Percentiles rank a stretch among this genome's conserved stretches.
Evolutionary conservation across 108 stramenopile genomes (phyloP).

Genomic region (Ochromonas danica): DNA sequence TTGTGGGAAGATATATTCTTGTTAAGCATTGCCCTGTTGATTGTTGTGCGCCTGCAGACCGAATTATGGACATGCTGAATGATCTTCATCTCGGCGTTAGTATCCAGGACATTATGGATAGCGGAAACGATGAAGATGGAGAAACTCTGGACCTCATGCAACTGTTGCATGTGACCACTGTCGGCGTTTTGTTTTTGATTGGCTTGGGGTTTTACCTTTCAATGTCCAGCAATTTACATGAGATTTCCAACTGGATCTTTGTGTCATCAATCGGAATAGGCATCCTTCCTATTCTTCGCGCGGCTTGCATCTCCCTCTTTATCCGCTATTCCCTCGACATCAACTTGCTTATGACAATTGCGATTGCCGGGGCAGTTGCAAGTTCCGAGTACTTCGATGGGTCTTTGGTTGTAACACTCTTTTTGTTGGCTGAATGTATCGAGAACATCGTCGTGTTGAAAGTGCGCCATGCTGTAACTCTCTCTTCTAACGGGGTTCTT

Average conservation of each 20-base stretch:
- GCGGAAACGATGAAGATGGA: neutral
- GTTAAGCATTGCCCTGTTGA: conserved; percentile 30
- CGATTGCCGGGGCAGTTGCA: neutral
- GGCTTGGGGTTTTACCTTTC: neutral
- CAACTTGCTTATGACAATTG: neutral
- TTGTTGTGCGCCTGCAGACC: conserved; percentile 7
- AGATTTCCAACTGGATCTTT: neutral
- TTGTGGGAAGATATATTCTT: neutral
- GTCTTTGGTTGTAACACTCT: conserved; percentile 1
- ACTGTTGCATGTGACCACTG: neutral
- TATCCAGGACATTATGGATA: neutral
- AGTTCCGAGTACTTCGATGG: conserved; percentile 13
- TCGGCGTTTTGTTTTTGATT: neutral
- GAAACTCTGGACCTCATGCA: neutral
- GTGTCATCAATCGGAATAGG: neutral
- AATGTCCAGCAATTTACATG: neutral
- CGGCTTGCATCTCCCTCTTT: neutral
- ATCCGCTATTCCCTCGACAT: conserved; percentile 20
- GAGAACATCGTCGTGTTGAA: neutral
- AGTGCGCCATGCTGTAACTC: neutral
- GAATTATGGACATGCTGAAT: neutral
- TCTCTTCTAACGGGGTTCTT: neutral
- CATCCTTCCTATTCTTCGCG: neutral
- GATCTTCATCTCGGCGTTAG: neutral
- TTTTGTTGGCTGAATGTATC: neutral